phyloP scores from a whole-genome alignment of 1,284 basidiomycete species.

The Melampsora americana region DNA sequence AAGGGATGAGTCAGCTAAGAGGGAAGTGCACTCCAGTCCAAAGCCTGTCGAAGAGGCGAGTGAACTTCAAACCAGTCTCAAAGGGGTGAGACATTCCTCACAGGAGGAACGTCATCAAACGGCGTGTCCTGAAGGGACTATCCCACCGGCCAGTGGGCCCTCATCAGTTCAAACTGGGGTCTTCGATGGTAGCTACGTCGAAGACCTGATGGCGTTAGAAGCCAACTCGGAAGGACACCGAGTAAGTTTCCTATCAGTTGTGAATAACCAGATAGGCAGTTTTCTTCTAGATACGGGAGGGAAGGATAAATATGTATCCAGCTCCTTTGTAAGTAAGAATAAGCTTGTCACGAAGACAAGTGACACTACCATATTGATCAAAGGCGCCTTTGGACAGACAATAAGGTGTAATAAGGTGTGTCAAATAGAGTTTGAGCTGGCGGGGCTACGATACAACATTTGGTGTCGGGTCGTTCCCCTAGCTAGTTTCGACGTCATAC shows the following conservation, averaged over 20 bases:
- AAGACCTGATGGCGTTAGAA: background rate
- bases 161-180: background rate
- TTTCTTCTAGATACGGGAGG: background rate
- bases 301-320: background rate
- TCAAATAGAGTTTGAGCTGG: background rate
- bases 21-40: too few species aligned
- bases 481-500: constrained; percentile 2
- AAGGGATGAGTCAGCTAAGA: too few species aligned
- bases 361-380: background rate
- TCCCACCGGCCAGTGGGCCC: background rate
- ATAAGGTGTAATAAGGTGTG: background rate
- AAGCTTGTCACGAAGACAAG: background rate
- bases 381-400: background rate
- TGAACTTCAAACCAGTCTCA: too few species aligned
- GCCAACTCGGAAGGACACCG: background rate
- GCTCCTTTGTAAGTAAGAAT: background rate
- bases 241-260: background rate
- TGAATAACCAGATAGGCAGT: background rate
- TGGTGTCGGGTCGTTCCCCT: constrained; percentile 1
- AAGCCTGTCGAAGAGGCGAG: too few species aligned
- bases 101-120: too few species aligned
- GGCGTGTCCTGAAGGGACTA: too few species aligned
- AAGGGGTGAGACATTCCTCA: too few species aligned
- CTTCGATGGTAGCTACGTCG: background rate
- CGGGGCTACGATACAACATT: background rate